These are phyloP conservation scores for Neurospora discreta DNA, from an alignment of 495 filamentous ascomycete genomes.

Conservation along the genomic window DNA sequence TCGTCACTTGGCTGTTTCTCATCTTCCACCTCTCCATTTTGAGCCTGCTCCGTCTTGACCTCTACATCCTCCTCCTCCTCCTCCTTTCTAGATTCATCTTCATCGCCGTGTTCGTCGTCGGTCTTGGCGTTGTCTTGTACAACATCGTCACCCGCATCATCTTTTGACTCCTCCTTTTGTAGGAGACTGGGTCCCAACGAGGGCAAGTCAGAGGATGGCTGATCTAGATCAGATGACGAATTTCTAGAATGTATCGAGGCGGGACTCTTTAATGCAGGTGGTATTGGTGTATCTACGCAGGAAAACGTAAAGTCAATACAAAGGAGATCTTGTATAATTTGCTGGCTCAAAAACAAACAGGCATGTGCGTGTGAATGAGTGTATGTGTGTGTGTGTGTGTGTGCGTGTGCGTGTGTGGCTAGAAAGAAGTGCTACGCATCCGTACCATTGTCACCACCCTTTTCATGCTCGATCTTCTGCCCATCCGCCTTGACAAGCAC, in stretches of 20 bases:
- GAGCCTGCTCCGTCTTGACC: not conserved
- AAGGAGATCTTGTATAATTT: conserved; percentile 3
- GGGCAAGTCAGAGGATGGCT: conserved; percentile 9
- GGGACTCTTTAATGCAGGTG: conserved; percentile 23
- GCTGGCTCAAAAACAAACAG: conserved; percentile 1
- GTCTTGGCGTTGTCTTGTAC: conserved; percentile 1
- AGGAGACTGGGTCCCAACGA: not conserved
- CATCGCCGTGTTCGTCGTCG: not conserved
- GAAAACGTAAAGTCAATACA: conserved; percentile 24
- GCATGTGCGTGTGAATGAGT: not conserved
- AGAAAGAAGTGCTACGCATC: conserved; percentile 22
- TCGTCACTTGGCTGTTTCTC: not conserved
- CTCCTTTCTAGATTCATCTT: not conserved
- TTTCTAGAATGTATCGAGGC: conserved; percentile 16
- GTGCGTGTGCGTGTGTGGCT: not conserved
- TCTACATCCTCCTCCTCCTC: not conserved
- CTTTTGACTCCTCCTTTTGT: not conserved
- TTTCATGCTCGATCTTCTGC: conserved; percentile 14
- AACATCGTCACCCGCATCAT: not conserved
- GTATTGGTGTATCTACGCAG: conserved; percentile 29
- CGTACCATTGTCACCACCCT: conserved; percentile 24
- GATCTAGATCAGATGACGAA: conserved; percentile 20
- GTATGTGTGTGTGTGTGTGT: not conserved
- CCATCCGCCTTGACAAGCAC: conserved; percentile 35
- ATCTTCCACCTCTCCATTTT: not conserved